Base-by-base conservation (phyloP, 106 monocot genomes). In the Dendrobium huoshanense region DNA sequence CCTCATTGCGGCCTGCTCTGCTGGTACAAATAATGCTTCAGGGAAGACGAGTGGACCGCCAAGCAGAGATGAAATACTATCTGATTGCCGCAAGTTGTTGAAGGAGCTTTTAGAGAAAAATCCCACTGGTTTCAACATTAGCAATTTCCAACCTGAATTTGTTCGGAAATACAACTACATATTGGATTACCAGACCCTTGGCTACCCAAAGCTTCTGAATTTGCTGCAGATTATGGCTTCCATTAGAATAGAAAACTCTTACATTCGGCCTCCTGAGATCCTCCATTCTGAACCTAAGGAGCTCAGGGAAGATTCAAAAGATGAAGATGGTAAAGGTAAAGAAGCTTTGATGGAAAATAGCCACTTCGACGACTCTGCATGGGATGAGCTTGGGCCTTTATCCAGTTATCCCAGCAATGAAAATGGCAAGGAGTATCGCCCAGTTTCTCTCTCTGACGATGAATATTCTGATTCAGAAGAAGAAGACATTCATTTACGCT, bases 381-480 rank as follows among this genome's bases (percentile, higher is more conserved):
- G 90, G 87, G 95, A 91, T 17, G 93, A 93, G 73, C 79, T 95
- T 56, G 95, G 95, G 4, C 91, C 95, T 83, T 48, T 85, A 45
- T 85, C 91, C 22, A 72, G 75, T n/a, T 41, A 19, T 25, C 48
- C 4, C n/a, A 78, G 0, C 2, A 5, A 18, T 75, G 72, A 82
- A 40, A 70, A 70, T 29, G 70, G 70, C 13, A 67, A 58, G 15
- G 45, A 29, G 2, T 61, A 45, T 18, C 17, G 11, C 31, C 84
- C 81, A 55, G 87, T 81, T 61, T 86, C 86, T 48, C 83, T 93
- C 49, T 91, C 86, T 15, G 95, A 91, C 72, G 88, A 88, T 75
- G 95, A 93, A 41, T 87, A 81, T 58, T 80, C 88, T 47, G 95
- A 91, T 85, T 81, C 87, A 9, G 90, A 90, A 77, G 90, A 90